Evolutionary conservation across 192 early-diverging fungal genomes (phyloP).

Genomic region (Coemansia sp.): DNA sequence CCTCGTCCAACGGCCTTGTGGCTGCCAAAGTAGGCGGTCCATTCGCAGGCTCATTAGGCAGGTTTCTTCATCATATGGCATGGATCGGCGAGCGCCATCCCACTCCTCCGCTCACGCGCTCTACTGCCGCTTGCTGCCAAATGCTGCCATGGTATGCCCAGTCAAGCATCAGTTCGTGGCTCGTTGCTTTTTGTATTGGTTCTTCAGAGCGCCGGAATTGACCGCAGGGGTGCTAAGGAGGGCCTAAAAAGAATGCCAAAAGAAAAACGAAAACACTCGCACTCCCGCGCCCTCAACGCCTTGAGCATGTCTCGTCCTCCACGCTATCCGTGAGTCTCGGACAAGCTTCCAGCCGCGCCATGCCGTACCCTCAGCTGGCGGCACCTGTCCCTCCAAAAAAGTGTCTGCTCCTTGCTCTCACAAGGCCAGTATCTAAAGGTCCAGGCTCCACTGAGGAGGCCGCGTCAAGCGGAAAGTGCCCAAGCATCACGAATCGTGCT

Average conservation of each 20-base stretch:
- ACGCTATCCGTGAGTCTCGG: neutral
- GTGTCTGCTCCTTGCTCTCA: slow-evolving; percentile 5
- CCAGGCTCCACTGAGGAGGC: neutral
- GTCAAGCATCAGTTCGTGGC: slow-evolving; percentile 17
- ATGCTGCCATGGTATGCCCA: neutral
- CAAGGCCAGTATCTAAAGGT: slow-evolving; percentile 8
- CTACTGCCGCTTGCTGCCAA: neutral
- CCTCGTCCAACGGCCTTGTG: neutral
- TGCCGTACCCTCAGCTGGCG: slow-evolving; percentile 3
- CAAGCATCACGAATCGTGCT: neutral
- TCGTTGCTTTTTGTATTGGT: slow-evolving; percentile 25
- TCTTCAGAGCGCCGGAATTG: neutral
- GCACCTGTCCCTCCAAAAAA: slow-evolving; percentile 5
- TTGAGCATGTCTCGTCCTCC: neutral
- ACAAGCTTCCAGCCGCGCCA: neutral
- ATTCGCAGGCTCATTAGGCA: slow-evolving; percentile 1
- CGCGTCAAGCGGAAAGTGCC: slow-evolving; percentile 1
- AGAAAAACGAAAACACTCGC: slow-evolving; percentile 28
- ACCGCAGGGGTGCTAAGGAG: neutral
- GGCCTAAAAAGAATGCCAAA: slow-evolving; percentile 40
- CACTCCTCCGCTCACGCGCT: slow-evolving; percentile 1
- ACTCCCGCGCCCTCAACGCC: neutral
- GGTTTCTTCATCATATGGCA: slow-evolving; percentile 8
- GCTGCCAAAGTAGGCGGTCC: neutral
- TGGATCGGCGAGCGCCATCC: slow-evolving; percentile 2